phyloP scores from a whole-genome alignment of 768 basidiomycete genomes.

The Cytidiella melzeri region DNA sequence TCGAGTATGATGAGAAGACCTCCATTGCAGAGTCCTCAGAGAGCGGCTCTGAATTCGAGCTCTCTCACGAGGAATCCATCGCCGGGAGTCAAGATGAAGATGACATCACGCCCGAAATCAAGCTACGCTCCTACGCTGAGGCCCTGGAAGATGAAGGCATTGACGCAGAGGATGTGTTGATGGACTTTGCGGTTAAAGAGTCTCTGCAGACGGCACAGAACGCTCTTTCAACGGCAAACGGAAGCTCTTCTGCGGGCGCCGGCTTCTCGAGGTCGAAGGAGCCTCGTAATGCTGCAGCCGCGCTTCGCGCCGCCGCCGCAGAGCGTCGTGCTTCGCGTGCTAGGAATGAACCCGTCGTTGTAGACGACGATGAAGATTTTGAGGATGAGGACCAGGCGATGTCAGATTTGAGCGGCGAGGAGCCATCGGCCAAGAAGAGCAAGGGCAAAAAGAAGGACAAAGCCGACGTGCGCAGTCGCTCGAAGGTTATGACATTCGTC shows the following conservation, averaged over 20 bases:
- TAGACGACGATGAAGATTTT: constrained; percentile 28
- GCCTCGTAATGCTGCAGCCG: constrained; percentile 35
- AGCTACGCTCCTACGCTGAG: constrained; percentile 6
- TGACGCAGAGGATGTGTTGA: constrained; percentile 39
- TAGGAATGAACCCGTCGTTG: constrained; percentile 15
- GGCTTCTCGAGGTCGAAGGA: constrained; percentile 22
- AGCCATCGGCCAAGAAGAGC: constrained; percentile 17
- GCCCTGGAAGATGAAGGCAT: constrained; percentile 12
- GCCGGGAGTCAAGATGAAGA: constrained; percentile 20
- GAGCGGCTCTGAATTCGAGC: constrained; percentile 58
- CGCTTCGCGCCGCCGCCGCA: constrained; percentile 44
- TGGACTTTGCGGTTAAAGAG: constrained; percentile 48
- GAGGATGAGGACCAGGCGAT: constrained; percentile 7
- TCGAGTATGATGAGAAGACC: constrained; percentile 33
- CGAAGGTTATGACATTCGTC: constrained; percentile 15
- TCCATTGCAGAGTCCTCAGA: constrained; percentile 44
- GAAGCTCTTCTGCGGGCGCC: constrained; percentile 29
- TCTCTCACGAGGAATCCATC: constrained; percentile 24
- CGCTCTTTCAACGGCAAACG: constrained; percentile 23
- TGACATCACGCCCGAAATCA: background rate
- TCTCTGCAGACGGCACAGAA: constrained; percentile 38
- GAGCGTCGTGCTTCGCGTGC: constrained; percentile 41
- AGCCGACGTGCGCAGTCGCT: constrained; percentile 9
- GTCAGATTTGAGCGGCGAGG: constrained; percentile 25
- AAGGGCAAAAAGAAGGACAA: constrained; percentile 33